These are phyloP conservation scores for Aspergillus affinis DNA, from an alignment of 495 filamentous ascomycete genomes.

Conservation along the genomic window DNA sequence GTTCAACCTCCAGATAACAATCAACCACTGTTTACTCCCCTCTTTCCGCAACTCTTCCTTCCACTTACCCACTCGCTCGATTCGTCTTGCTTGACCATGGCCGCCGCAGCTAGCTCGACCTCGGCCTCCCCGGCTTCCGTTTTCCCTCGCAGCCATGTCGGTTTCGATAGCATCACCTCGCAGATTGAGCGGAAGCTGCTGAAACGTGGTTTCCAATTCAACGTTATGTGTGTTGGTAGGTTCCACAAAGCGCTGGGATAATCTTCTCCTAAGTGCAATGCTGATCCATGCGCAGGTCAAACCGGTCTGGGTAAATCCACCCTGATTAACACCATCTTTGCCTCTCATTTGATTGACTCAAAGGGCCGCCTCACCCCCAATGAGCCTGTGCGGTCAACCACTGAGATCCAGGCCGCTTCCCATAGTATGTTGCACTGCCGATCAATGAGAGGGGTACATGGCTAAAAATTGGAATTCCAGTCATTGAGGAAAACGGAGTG, in stretches of 20 bases:
- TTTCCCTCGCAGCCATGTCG: conserved; percentile 94
- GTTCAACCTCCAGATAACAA: not conserved
- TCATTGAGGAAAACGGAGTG: conserved; percentile 96
- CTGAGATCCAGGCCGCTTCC: conserved; percentile 95
- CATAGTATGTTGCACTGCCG: conserved; percentile 60
- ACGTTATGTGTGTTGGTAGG: conserved; percentile 99
- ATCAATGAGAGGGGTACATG: not conserved
- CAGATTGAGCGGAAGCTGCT: conserved; percentile 99
- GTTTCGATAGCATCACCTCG: conserved; percentile 98
- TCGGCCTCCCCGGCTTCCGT: conserved; percentile 57
- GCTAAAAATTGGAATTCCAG: conserved; percentile 38
- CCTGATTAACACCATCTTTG: conserved; percentile 99
- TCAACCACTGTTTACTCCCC: not conserved
- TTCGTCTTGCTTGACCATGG: conserved; percentile 42
- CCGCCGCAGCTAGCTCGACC: conserved; percentile 49
- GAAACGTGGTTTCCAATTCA: conserved; percentile 99
- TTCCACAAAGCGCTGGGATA: conserved; percentile 19
- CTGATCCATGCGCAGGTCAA: conserved; percentile 63
- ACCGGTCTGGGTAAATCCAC: conserved; percentile 98
- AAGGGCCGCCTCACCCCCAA: conserved; percentile 91
- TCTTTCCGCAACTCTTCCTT: conserved; percentile 6
- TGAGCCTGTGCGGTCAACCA: conserved; percentile 91
- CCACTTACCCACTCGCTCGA: conserved; percentile 1
- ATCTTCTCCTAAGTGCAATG: not conserved
- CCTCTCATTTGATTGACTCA: conserved; percentile 97